phyloP scores from a whole-genome alignment of 108 stramenopile genomes.

The Cylindrotheca fusiformis region DNA sequence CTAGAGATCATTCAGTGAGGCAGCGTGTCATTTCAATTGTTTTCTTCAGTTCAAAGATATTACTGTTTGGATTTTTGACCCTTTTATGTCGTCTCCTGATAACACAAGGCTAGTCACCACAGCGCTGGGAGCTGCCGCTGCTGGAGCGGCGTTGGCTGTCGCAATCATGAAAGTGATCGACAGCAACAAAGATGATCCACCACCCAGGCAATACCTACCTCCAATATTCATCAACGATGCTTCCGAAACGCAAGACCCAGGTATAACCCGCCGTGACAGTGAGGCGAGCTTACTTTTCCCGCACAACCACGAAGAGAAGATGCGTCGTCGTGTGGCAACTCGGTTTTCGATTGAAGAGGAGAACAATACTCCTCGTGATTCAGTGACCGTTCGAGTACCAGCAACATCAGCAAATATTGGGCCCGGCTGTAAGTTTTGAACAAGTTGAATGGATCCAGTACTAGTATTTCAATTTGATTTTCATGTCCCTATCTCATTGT shows the following conservation, averaged over 20 bases:
- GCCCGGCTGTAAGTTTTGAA: slow-evolving; percentile 80
- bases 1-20: too few relatives aligned
- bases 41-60: too few relatives aligned
- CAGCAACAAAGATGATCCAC: slow-evolving; percentile 9
- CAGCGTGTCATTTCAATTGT: too few relatives aligned
- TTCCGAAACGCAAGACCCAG: not conserved
- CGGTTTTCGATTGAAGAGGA: slow-evolving; percentile 85
- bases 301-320: slow-evolving; percentile 88
- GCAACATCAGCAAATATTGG: slow-evolving; percentile 98
- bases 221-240: slow-evolving; percentile 34
- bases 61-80: too few relatives aligned
- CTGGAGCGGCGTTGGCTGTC: slow-evolving; percentile 50
- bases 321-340: slow-evolving; percentile 79
- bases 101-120: slow-evolving; percentile 49
- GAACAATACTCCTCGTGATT: slow-evolving; percentile 67
- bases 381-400: slow-evolving; percentile 96
- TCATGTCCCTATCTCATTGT: not conserved
- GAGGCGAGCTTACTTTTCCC: slow-evolving; percentile 57
- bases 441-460: not conserved
- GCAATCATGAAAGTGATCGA: slow-evolving; percentile 43
- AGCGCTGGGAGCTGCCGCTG: slow-evolving; percentile 52
- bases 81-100: too few relatives aligned
- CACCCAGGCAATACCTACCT: not conserved
- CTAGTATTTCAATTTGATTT: not conserved
- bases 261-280: slow-evolving; percentile 12